Evolutionary conservation across 371 early-diverging fungal species (phyloP).

Genomic region (Blastocladiella emersonii): DNA sequence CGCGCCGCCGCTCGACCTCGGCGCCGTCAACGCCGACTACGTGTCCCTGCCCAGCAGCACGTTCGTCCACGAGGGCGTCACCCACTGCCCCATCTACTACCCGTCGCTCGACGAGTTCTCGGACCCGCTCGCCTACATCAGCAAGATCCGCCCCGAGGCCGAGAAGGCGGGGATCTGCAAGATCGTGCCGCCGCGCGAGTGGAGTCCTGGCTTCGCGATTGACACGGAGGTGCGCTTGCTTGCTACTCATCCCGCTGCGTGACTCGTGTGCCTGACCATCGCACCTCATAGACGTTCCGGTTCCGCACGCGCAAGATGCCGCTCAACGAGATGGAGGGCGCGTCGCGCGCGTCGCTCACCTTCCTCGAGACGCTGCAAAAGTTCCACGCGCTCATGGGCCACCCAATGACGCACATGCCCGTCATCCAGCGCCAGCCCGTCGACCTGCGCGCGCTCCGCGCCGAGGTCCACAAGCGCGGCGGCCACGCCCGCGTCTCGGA

Average conservation of each 20-base stretch:
- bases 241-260: neutral
- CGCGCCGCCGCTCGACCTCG: neutral
- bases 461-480: slow-evolving; percentile 64
- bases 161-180: slow-evolving; percentile 80
- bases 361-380: slow-evolving; percentile 79
- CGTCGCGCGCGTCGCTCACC: slow-evolving; percentile 69
- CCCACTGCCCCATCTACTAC: slow-evolving; percentile 48
- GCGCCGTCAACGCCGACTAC: neutral
- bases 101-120: slow-evolving; percentile 72
- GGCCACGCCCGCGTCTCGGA: slow-evolving; percentile 22
- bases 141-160: slow-evolving; percentile 58
- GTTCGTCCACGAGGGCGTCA: slow-evolving; percentile 15
- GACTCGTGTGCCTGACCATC: no score
- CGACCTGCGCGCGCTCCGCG: slow-evolving; percentile 67
- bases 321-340: slow-evolving; percentile 82
- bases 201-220: slow-evolving; percentile 67
- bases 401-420: slow-evolving; percentile 57
- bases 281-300: slow-evolving; percentile 58
- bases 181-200: slow-evolving; percentile 76
- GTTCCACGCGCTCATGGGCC: slow-evolving; percentile 69
- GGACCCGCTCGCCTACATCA: slow-evolving; percentile 73
- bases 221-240: slow-evolving; percentile 56
- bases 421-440: slow-evolving; percentile 69
- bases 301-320: slow-evolving; percentile 80
- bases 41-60: neutral